A percentile compares a stretch with the other conserved stretches of the same genome.
These are phyloP conservation scores for Diophrys appendiculata DNA, from an alignment of 73 alveolate genomes.

Conservation along the genomic window DNA sequence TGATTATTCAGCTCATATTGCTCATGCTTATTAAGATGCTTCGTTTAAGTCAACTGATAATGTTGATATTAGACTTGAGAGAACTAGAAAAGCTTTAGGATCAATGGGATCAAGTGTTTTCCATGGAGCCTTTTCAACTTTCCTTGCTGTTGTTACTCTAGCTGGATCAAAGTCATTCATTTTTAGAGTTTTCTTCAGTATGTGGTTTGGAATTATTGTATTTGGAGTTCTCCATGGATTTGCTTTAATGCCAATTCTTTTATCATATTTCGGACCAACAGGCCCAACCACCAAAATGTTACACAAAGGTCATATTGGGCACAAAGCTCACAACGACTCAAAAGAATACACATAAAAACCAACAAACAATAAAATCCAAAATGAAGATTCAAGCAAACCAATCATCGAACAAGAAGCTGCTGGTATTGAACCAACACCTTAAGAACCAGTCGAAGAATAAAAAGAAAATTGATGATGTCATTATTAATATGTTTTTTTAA, in stretches of 20 bases:
- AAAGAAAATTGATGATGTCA: too few species aligned
- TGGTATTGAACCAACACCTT: slow-evolving; percentile 2
- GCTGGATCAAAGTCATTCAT: slow-evolving; percentile 30
- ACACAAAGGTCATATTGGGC: background rate
- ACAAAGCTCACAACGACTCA: too few species aligned
- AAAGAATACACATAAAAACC: background rate
- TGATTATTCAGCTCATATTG: slow-evolving; percentile 55
- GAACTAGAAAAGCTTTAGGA: slow-evolving; percentile 27
- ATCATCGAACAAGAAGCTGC: too few species aligned
- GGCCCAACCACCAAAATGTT: background rate
- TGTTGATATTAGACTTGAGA: background rate
- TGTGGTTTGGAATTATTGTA: slow-evolving; percentile 7
- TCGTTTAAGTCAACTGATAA: background rate
- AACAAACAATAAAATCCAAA: background rate
- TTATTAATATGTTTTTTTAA: too few species aligned
- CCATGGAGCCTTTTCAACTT: slow-evolving; percentile 50
- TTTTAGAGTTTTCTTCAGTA: slow-evolving; percentile 10
- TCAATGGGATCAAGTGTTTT: slow-evolving; percentile 43
- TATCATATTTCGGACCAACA: slow-evolving; percentile 33
- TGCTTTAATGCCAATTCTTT: slow-evolving; percentile 3
- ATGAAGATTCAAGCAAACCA: too few species aligned
- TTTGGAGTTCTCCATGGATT: slow-evolving; percentile 24
- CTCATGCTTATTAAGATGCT: slow-evolving; percentile 21
- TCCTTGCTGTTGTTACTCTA: slow-evolving; percentile 48
- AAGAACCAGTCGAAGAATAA: slow-evolving; percentile 13